Evolutionary conservation across 108 stramenopile species (phyloP), one percentile per base, ranked within the genome.

Genomic region (Skeletonema marinoi): DNA sequence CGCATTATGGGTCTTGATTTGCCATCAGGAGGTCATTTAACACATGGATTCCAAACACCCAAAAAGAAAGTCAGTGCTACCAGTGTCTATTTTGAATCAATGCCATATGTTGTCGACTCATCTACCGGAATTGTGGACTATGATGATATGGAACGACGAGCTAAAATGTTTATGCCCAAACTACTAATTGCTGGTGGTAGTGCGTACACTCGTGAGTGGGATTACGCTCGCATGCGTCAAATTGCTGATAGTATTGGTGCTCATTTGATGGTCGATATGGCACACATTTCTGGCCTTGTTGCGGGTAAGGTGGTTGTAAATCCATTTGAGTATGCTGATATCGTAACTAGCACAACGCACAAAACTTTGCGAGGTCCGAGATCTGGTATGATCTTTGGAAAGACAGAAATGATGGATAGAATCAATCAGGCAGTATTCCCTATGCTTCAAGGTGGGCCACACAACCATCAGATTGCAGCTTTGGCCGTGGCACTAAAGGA

Each of bases 291-390:
- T 2, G 99, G 99, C 56, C 88, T 99, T 3, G 98, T 99, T 35
- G 98, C 98, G 16, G 97, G 96, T 3, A 73, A 84, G 44, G 97
- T 97, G 30, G 98, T 87, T 8, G 76, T 65, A 4, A 92, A 78
- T 83, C 99, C 99, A 19, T 99, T 99, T 86, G 86, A 93, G 25
- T 92, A 90, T 85, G 96, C 97, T 60, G 98, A 99, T 87, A 70
- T 99, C n/a, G 99, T 99, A 12, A 99, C 99, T 46, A 99, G 96
- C 72, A 99, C 99, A 41, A 99, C 98, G 9, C 99, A 99, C 91
- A 99, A 99, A 88, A 97, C 97, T 7, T 87, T 99, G 48, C 93
- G 99, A 13, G 99, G 99, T 25, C 99, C 99, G 25, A 92, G 99
- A 30, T 95, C 98, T 3, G 99, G 98, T 31, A 97, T 99, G 90